Base-by-base conservation (phyloP, 768 basidiomycete species). In the Suillus decipiens region DNA sequence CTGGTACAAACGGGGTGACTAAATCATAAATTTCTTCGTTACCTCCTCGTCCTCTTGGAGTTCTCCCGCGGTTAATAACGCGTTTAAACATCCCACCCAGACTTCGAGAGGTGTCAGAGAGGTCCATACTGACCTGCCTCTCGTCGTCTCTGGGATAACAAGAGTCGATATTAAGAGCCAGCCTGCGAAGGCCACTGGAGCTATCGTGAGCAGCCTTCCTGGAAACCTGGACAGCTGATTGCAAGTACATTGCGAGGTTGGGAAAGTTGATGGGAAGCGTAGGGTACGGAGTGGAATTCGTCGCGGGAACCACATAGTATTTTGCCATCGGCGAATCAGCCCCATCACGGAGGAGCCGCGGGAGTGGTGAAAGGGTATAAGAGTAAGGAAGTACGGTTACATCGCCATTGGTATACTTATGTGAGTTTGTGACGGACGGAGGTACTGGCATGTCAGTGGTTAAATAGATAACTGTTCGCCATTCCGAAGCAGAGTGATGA, bases 21-120 rank as follows among this genome's bases (percentile, higher is more conserved):
- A 92, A 81, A 47, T 92, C 89, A 65, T 89, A 93, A 10, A 87
- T 89, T 63, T 93, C 90, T 67, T 90, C 89, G 70, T 93, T 93
- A 50, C 82, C 81, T 55, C 83, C 80, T 5, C 83, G 78, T 37
- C 75, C 79, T 68, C 79, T 82, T 69, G 76, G 83, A 24, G 74
- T 75, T 67, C 77, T 84, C 61, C 78, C 64, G 78, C 81, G 68
- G 76, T 86, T 69, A 28, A 90, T 87, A 17, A 90, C 82, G 47
- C 85, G 83, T 73, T 85, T 86, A 68, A 89, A 80, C 65, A 87
- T 77, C 45, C 82, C 82, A 15, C 82, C 80, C 43, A 86, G 78
- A 58, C 59, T 67, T 59, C 75, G 77, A 55, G 80, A 72, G 33
- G 79, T 78, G 3, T 75, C 76, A 19, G 76, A 80, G 19, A 73